Evolutionary conservation across 1,139 yeast genomes (phyloP), one percentile per base, ranked within the genome.

Genomic region (Candida albicans): DNA sequence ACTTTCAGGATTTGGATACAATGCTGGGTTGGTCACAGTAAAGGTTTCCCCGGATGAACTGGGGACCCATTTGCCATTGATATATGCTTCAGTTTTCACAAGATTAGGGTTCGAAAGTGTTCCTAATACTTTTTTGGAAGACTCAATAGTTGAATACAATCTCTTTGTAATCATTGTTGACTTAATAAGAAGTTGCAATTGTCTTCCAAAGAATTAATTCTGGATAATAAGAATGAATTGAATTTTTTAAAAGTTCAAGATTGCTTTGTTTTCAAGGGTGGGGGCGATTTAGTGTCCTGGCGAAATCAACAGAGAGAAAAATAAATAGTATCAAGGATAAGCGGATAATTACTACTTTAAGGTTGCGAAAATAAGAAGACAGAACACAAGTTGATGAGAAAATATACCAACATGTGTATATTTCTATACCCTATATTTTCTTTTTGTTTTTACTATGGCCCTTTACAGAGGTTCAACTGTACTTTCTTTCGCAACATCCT

Each of bases 11-110:
- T 54, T 50, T 1, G 68, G 67, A 35, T 48, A 52, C 9, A 52
- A 33, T 3, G 81, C 75, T 1, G 83, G 82, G 48, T 78, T 75
- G n/a, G 55, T 52, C 2, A 77, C 79, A 12, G 52, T 57, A 48
- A 75, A 75, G 2, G 67, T 55, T n/a, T 56, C 53, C 7, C 51
- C 47, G 3, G 50, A 46, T 12, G 48, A 42, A 39, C 70, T 58
- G 33, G 60, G 52, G 4, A 68, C 57, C 77, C 77, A 76, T 44
- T 68, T 47, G 9, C 80, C 80, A 52, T 75, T 72, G 50, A 75
- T 60, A 44, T 58, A 71, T 2, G 76, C 78, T 37, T 65, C 56
- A 10, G 77, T 71, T 46, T 57, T 58, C 43, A 73, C 44, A 30
- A 73, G 58, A 8, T 55, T 59, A 6, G 62, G 64, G 49, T 69